A percentile compares a stretch with the other conserved stretches of the same genome.
Evolutionary conservation across 768 basidiomycete genomes (phyloP).

Genomic region (Dacryopinax spathularia): DNA sequence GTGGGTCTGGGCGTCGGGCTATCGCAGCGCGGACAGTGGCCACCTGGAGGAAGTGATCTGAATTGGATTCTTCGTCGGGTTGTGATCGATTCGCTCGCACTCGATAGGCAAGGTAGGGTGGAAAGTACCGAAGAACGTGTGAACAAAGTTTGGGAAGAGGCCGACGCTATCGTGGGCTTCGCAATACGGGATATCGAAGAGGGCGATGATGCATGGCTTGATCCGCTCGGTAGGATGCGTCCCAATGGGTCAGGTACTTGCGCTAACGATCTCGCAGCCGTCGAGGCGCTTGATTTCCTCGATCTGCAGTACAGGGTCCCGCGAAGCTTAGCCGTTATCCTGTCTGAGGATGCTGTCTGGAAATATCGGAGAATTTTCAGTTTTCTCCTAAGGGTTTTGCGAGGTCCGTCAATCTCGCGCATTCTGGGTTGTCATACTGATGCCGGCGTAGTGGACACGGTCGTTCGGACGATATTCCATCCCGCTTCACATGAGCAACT

Average conservation of each 20-base stretch:
- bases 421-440: conserved; percentile 14
- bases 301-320: conserved; percentile 87
- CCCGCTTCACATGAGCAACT: conserved; percentile 36
- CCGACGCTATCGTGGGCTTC: conserved; percentile 49
- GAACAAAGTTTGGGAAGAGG: conserved; percentile 18
- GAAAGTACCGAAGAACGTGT: conserved; percentile 7
- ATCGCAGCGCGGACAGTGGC: conserved; percentile 67
- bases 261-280: conserved; percentile 19
- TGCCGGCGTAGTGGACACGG: conserved; percentile 44
- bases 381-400: conserved; percentile 58
- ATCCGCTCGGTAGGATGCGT: conserved; percentile 54
- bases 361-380: conserved; percentile 80
- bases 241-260: background rate
- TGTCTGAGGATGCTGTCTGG: conserved; percentile 54
- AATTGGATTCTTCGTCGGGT: conserved; percentile 73
- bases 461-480: conserved; percentile 49
- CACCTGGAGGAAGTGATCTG: conserved; percentile 71
- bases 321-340: conserved; percentile 54
- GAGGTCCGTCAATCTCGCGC: conserved; percentile 37
- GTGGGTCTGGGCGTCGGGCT: conserved; percentile 60
- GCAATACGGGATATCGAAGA: conserved; percentile 58
- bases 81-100: conserved; percentile 63
- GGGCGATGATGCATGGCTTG: conserved; percentile 49
- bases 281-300: conserved; percentile 73
- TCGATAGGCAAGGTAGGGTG: background rate